These are phyloP conservation scores for Amaranthus cruentus DNA, from an alignment of 148 eudicot genomes.

Conservation along the genomic window DNA sequence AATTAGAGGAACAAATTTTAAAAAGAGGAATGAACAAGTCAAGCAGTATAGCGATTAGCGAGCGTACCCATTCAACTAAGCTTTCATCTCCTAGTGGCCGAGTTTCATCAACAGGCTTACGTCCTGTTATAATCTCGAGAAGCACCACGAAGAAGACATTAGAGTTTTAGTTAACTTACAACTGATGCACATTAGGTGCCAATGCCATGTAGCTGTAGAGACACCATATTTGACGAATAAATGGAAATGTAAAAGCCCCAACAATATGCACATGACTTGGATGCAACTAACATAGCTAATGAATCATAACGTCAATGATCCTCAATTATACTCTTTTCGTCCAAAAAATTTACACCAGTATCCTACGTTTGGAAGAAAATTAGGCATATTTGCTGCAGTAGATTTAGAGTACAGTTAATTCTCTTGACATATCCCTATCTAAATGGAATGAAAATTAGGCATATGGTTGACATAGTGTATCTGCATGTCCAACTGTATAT, in stretches of 20 bases:
- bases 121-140: constrained; percentile 86
- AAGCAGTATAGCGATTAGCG: not conserved
- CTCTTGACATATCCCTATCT: no score
- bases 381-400: no score
- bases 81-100: constrained; percentile 92
- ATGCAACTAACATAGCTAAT: not conserved
- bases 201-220: constrained; percentile 80
- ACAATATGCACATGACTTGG: not conserved
- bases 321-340: no score
- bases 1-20: not conserved
- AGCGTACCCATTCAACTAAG: constrained; percentile 96
- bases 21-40: not conserved
- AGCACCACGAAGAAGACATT: constrained; percentile 93
- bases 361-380: no score
- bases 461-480: no score
- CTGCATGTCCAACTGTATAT: no score
- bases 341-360: no score
- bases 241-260: not conserved
- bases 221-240: not conserved
- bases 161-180: constrained; percentile 90
- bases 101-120: constrained; percentile 82
- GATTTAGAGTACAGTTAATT: no score
- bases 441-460: no score
- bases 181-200: constrained; percentile 96
- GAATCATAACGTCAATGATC: no score